Percentiles rank a stretch among this genome's conserved stretches.
Evolutionary conservation across 805 yeast species (phyloP).

Genomic region (Sugiyamaella chiloensis): DNA sequence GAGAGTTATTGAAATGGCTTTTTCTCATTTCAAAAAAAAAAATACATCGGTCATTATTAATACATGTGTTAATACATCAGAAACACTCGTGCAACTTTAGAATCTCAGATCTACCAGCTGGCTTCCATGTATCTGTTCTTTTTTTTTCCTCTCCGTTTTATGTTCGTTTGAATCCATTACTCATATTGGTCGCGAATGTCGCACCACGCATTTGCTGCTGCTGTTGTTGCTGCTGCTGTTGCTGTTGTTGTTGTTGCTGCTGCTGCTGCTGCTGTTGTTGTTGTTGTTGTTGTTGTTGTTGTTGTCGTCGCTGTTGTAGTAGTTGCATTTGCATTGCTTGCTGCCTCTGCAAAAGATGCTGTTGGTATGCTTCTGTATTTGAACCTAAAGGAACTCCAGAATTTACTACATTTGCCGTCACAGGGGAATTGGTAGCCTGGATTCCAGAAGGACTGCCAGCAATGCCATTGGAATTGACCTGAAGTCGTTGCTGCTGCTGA

Average conservation of each 20-base stretch:
- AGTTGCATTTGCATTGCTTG: constrained; percentile 15
- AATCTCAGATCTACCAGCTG: too few species aligned
- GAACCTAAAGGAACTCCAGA: constrained; percentile 13
- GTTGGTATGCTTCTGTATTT: constrained; percentile 14
- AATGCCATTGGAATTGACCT: constrained; percentile 18
- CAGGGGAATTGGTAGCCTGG: not conserved
- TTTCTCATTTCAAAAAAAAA: too few species aligned
- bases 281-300: constrained; percentile 22
- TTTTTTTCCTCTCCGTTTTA: too few species aligned
- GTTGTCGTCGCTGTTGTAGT: constrained; percentile 29
- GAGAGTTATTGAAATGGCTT: too few species aligned
- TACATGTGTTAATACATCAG: too few species aligned
- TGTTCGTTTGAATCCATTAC: too few species aligned
- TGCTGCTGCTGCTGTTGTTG: constrained; percentile 33
- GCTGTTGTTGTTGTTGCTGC: constrained; percentile 26
- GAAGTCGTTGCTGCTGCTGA: constrained; percentile 25
- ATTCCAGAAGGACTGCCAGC: not conserved
- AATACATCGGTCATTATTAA: too few species aligned
- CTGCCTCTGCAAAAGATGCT: constrained; percentile 15
- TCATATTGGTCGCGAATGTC: not conserved
- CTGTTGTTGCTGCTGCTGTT: constrained; percentile 32
- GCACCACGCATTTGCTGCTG: constrained; percentile 26
- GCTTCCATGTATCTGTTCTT: too few species aligned
- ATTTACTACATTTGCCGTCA: not conserved
- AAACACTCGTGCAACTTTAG: too few species aligned